Evolutionary conservation across 768 basidiomycete species (phyloP), one percentile per base, ranked within the genome.

Genomic region (Suillus occidentalis): DNA sequence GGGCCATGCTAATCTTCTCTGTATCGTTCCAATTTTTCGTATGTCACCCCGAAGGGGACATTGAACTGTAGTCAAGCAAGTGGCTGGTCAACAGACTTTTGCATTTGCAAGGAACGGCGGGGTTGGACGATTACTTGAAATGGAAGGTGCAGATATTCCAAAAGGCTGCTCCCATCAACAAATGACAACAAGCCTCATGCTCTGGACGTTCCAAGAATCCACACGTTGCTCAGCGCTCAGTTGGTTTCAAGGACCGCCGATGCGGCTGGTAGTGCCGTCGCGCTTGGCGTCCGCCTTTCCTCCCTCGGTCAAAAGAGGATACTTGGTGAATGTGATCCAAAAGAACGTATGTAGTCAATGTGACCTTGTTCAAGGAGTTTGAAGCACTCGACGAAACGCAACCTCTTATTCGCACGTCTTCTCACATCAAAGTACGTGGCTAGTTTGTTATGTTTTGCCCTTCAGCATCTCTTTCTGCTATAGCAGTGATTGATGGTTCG

Each of bases 1-100:
- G 95, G 95, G 94, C 95, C 92, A 97, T 97, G 95, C 95, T 96
- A 95, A 97, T 95, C 95, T 96, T 96, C 95, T 97, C 94, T 95
- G 94, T 95, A 96, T 95, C 91, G 94, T 95, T 95, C 92, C 94
- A 94, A 95, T 91, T 93, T 94, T 95, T 59, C 89, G 88, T 92
- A 90, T 91, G 91, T 88, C 89, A 89, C 91, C 88, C 89, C 88
- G 88, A 90, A 90, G 88, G 88, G 89, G 88, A 88, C 88, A 86
- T 7, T 36, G 1, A 8, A 36, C 7, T 36, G 8, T 36, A n/a
- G 55, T n/a, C 37, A 13, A 5, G 36, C 4, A 37, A 57, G 14
- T 8, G 14, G 4, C 7, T 7, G 13, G n/a, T 16, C 56, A 8
- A 57, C 37, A 14, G 2, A 22, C 22, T 14, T 16, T 22, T 57